A percentile compares a stretch with the other conserved stretches of the same genome.
These are phyloP conservation scores for Physcomitrium patens DNA, from an alignment of 225 moss, liverwort and hornwort species.

Conservation along the genomic window DNA sequence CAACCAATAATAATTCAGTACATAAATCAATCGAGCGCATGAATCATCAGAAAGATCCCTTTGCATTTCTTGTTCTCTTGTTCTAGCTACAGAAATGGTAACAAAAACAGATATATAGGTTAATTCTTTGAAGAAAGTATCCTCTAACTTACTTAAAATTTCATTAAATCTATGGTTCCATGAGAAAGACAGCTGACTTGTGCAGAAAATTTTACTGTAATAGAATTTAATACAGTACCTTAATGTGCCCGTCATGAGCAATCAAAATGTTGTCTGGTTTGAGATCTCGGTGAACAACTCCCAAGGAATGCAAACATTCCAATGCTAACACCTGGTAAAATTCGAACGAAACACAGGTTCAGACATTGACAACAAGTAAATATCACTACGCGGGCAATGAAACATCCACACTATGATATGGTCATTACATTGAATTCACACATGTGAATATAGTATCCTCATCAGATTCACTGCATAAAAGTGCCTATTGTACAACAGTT, in stretches of 20 bases:
- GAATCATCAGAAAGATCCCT: background rate
- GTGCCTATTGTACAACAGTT: background rate
- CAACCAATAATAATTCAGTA: background rate
- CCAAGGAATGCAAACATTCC: conserved; percentile 93
- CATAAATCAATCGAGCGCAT: background rate
- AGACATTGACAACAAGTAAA: conserved; percentile 18
- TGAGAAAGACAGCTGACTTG: background rate
- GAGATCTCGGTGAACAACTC: conserved; percentile 93
- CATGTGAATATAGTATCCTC: background rate
- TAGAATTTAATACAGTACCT: conserved; percentile 45
- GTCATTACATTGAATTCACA: background rate
- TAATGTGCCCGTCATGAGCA: conserved; percentile 97
- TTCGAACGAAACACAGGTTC: conserved; percentile 8
- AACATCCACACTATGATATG: background rate
- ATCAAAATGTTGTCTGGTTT: conserved; percentile 98
- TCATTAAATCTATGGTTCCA: too few species aligned
- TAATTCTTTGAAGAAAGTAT: too few species aligned
- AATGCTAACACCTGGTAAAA: conserved; percentile 82
- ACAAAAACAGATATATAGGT: background rate
- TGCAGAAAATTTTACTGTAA: conserved; percentile 18
- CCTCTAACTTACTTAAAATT: too few species aligned
- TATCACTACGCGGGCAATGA: background rate
- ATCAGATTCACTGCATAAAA: conserved; percentile 15
- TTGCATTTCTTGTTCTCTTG: background rate
- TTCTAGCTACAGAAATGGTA: background rate